Percentiles rank a stretch among this genome's conserved stretches.
Evolutionary conservation across 2,329 filamentous ascomycete genomes (phyloP).

Genomic region (Fusarium sp.): DNA sequence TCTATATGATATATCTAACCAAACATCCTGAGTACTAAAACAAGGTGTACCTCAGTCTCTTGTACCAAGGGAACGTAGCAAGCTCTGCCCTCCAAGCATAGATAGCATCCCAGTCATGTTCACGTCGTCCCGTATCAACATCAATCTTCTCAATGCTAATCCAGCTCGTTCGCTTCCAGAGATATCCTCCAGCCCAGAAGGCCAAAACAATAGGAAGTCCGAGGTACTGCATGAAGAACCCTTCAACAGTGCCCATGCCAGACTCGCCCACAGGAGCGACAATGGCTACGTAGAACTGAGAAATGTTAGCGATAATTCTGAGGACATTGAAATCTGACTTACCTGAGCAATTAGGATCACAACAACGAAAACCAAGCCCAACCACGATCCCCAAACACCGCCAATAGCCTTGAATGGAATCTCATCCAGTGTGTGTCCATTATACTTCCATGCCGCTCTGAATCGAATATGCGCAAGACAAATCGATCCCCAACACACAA

Average conservation of each 20-base stretch:
- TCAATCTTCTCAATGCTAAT: slow-evolving; percentile 70
- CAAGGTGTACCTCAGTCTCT: slow-evolving; percentile 38
- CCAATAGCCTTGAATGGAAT: slow-evolving; percentile 71
- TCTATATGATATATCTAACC: not conserved
- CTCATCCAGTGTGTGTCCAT: slow-evolving; percentile 70
- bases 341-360: slow-evolving; percentile 65
- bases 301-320: not conserved
- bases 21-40: not conserved
- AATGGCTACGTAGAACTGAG: slow-evolving; percentile 54
- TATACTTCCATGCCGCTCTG: slow-evolving; percentile 67
- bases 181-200: slow-evolving; percentile 67
- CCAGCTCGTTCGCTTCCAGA: slow-evolving; percentile 74
- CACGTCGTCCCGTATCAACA: slow-evolving; percentile 71
- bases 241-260: slow-evolving; percentile 54
- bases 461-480: slow-evolving; percentile 73
- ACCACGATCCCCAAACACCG: slow-evolving; percentile 72
- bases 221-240: slow-evolving; percentile 66
- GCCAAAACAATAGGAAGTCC: slow-evolving; percentile 63
- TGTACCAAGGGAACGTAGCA: slow-evolving; percentile 63
- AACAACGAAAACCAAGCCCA: slow-evolving; percentile 68
- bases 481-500: slow-evolving; percentile 75
- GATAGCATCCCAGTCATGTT: slow-evolving; percentile 72
- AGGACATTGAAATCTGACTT: not conserved
- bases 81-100: slow-evolving; percentile 61
- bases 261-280: slow-evolving; percentile 52